Evolutionary conservation across 1,284 basidiomycete genomes (phyloP).

Genomic region (Jaminaea rosea): DNA sequence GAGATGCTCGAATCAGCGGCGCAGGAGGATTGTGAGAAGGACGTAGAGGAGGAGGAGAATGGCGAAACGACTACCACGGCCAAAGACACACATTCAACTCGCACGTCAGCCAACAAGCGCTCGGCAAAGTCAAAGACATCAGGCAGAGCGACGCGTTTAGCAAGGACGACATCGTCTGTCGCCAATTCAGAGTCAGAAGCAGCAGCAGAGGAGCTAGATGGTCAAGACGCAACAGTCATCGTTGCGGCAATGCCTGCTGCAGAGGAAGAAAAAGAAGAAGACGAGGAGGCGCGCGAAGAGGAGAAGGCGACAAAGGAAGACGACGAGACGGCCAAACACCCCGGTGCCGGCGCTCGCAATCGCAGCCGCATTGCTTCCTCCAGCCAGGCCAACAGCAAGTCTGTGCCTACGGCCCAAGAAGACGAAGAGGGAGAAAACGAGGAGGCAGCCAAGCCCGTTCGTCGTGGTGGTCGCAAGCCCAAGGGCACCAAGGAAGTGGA

Average conservation of each 20-base stretch:
- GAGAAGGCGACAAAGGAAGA: conserved; percentile 5
- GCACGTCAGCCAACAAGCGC: conserved; percentile 11
- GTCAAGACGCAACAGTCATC: too few relatives aligned
- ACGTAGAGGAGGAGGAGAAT: conserved; percentile 9
- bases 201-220: not conserved
- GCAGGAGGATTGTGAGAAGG: too few relatives aligned
- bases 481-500: not conserved
- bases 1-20: not conserved
- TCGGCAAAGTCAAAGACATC: conserved; percentile 8
- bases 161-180: too few relatives aligned
- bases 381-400: too few relatives aligned
- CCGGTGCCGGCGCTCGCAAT: too few relatives aligned
- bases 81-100: too few relatives aligned
- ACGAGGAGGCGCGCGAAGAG: conserved; percentile 10
- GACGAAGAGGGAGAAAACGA: not conserved
- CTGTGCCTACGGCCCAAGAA: too few relatives aligned
- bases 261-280: not conserved
- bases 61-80: conserved; percentile 13
- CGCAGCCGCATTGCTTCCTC: too few relatives aligned
- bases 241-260: not conserved
- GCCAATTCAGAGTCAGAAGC: conserved; percentile 2
- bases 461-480: not conserved
- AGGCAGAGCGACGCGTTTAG: too few relatives aligned
- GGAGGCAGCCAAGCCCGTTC: not conserved
- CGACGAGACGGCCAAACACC: not conserved